phyloP scores from a whole-genome alignment of 345 rosid species.

The Lepidium africanum region DNA sequence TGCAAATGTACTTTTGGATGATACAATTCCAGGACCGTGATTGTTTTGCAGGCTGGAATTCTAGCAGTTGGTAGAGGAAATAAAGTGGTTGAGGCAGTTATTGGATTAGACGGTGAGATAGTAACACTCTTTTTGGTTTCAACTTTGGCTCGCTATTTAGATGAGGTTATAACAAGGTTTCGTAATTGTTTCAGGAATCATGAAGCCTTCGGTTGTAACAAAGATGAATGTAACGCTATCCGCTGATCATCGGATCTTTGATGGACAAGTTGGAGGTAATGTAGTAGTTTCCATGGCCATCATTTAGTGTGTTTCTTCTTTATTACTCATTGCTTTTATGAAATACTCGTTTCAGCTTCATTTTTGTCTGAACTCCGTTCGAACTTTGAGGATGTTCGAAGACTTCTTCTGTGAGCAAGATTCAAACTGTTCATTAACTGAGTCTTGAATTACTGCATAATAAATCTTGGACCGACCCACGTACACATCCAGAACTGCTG shows the following conservation, averaged over 20 bases:
- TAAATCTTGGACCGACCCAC: constrained; percentile 14
- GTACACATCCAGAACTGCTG: constrained; percentile 13
- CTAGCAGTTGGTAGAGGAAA: constrained; percentile 96
- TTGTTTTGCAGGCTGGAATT: constrained; percentile 70
- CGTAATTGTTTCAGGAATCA: constrained; percentile 45
- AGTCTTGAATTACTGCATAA: constrained; percentile 5
- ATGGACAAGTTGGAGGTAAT: constrained; percentile 88
- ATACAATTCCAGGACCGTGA: background rate
- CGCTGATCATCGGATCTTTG: constrained; percentile 92
- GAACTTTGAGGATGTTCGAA: constrained; percentile 69
- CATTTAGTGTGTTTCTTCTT: background rate
- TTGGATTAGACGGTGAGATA: constrained; percentile 64
- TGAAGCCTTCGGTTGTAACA: constrained; percentile 60
- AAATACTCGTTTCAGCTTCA: constrained; percentile 49
- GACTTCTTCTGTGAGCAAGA: constrained; percentile 58
- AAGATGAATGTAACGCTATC: constrained; percentile 85
- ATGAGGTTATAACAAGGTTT: background rate
- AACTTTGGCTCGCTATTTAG: background rate
- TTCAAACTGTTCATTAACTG: constrained; percentile 8
- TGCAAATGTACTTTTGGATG: background rate
- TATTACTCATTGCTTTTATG: constrained; percentile 3
- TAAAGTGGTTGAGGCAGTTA: constrained; percentile 65
- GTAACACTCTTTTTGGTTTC: background rate
- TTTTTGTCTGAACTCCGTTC: constrained; percentile 58
- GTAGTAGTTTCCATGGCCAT: background rate